Conservation (phyloP, 345 rosid genomes). For the Mangifera indica region DNA sequence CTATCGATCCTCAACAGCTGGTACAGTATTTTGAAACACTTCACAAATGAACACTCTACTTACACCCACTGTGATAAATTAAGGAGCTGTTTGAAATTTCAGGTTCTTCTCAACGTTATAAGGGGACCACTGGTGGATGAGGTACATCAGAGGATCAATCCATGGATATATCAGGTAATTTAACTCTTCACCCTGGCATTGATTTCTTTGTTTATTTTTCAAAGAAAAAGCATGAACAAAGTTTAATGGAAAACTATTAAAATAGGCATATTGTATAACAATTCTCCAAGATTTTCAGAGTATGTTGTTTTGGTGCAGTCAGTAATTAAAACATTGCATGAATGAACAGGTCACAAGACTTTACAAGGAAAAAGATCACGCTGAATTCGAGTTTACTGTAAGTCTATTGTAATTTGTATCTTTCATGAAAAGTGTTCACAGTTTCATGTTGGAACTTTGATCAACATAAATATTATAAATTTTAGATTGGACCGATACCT, state of each 20-base stretch:
- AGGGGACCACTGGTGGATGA: conserved; percentile 65
- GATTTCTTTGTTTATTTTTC: conserved; percentile 5
- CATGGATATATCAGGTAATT: conserved; percentile 70
- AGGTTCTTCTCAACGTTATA: conserved; percentile 35
- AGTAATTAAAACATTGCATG: background rate
- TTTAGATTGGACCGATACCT: conserved; percentile 70
- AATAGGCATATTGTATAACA: background rate
- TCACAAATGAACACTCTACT: background rate
- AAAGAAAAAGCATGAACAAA: background rate
- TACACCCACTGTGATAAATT: conserved; percentile 24
- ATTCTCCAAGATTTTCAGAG: background rate
- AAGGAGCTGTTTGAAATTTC: conserved; percentile 12
- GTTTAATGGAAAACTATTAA: too few species aligned
- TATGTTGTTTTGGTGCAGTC: background rate
- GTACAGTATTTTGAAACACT: conserved; percentile 27
- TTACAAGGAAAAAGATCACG: conserved; percentile 55
- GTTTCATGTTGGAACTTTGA: background rate
- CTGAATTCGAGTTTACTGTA: conserved; percentile 55
- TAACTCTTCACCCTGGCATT: background rate
- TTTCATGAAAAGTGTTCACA: background rate
- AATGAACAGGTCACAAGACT: conserved; percentile 43
- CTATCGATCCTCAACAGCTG: conserved; percentile 38
- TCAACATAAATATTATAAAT: conserved; percentile 10
- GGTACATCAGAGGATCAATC: conserved; percentile 56
- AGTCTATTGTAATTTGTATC: conserved; percentile 16